Percentiles rank a stretch among this genome's conserved stretches.
These are phyloP conservation scores for Euphorbia peplus DNA, from an alignment of 345 rosid species.

Conservation along the genomic window DNA sequence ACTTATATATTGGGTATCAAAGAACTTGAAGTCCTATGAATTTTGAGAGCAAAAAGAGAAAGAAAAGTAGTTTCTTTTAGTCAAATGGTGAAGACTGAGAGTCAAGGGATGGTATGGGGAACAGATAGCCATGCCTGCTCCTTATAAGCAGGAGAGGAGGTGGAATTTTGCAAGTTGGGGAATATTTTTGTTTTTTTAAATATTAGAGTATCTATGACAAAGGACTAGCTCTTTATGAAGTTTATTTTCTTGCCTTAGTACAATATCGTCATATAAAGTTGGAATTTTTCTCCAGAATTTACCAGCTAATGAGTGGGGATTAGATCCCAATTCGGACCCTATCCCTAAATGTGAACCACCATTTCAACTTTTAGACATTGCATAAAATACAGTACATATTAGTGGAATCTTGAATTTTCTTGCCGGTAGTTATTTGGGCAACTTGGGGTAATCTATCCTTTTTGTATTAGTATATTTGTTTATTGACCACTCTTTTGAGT, in stretches of 20 bases:
- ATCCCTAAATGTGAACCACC: conserved; percentile 13
- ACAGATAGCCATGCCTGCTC: conserved; percentile 34
- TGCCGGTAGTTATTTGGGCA: conserved; percentile 20
- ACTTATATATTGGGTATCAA: neutral
- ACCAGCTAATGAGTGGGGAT: conserved; percentile 33
- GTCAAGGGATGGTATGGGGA: conserved; percentile 41
- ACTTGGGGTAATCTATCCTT: conserved; percentile 35
- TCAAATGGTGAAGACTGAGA: conserved; percentile 33
- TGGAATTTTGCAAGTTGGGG: conserved; percentile 45
- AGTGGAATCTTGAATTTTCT: conserved; percentile 24
- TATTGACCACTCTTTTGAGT: conserved; percentile 20
- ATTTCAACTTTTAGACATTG: conserved; percentile 14
- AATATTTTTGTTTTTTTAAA: conserved; percentile 19
- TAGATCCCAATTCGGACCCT: conserved; percentile 34
- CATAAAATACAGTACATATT: conserved; percentile 21
- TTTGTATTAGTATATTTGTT: conserved; percentile 9
- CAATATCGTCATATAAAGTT: conserved; percentile 26
- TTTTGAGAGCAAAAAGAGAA: conserved; percentile 1
- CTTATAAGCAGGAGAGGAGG: conserved; percentile 42
- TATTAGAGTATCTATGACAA: conserved; percentile 27
- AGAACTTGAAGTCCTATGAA: conserved; percentile 10
- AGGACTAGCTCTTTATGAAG: conserved; percentile 25
- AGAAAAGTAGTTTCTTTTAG: conserved; percentile 6
- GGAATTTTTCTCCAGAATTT: conserved; percentile 25
- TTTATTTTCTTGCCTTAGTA: conserved; percentile 29